Evolutionary conservation across 2,329 filamentous ascomycete species (phyloP).

Genomic region (Fusarium nodosum): DNA sequence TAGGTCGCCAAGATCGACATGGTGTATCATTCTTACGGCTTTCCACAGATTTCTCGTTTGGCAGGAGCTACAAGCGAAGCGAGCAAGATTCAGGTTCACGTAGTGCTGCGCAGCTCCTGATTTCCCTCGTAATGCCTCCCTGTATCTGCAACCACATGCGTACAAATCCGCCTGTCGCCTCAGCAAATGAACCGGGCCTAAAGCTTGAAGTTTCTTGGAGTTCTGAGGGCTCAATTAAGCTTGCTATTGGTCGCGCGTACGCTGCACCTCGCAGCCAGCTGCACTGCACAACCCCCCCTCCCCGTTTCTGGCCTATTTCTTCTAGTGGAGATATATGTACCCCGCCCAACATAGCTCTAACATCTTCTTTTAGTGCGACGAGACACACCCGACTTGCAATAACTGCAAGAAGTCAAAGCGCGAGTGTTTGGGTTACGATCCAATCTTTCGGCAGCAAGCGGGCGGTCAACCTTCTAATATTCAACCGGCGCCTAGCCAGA

Average conservation of each 20-base stretch:
- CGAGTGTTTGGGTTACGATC: conserved; percentile 88
- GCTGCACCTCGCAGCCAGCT: conserved; percentile 25
- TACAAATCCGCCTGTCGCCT: conserved; percentile 6
- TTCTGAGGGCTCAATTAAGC: conserved; percentile 33
- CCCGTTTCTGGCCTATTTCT: conserved; percentile 21
- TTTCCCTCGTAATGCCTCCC: conserved; percentile 40
- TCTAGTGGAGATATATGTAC: conserved; percentile 41
- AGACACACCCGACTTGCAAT: conserved; percentile 91
- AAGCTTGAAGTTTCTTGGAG: conserved; percentile 16
- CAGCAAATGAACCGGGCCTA: conserved; percentile 5
- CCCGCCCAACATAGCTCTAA: conserved; percentile 47
- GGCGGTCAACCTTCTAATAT: conserved; percentile 77
- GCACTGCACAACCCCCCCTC: conserved; percentile 32
- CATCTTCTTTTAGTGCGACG: conserved; percentile 78
- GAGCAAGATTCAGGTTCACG: conserved; percentile 40
- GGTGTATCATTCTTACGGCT: conserved; percentile 40
- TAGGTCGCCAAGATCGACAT: conserved; percentile 30
- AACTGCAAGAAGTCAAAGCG: conserved; percentile 92
- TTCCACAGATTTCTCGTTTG: conserved; percentile 38
- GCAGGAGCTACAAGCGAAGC: conserved; percentile 39
- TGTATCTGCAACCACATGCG: conserved; percentile 23
- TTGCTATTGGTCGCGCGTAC: conserved; percentile 35
- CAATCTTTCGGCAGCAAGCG: conserved; percentile 83
- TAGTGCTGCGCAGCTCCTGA: conserved; percentile 43
- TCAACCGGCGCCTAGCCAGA: conserved; percentile 53